Evolutionary conservation across 331 rosid species (phyloP).

Genomic region (Phaseolus coccineus): DNA sequence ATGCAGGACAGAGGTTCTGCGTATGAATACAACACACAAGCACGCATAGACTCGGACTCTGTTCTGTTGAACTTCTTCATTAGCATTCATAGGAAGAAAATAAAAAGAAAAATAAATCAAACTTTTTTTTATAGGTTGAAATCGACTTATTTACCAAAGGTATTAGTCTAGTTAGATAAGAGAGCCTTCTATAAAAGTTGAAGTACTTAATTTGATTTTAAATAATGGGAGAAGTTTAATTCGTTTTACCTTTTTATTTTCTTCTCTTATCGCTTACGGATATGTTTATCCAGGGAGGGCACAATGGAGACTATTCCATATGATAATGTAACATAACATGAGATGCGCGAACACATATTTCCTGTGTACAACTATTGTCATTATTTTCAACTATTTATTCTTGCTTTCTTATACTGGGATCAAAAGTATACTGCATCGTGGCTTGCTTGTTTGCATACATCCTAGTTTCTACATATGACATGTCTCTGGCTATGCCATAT

Average conservation of each 20-base stretch:
- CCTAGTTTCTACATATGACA: constrained; percentile 21
- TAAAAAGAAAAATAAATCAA: neutral
- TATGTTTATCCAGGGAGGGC: neutral
- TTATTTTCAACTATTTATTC: neutral
- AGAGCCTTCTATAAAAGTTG: neutral
- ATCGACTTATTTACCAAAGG: neutral
- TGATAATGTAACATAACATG: neutral
- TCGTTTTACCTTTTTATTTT: neutral
- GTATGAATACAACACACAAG: neutral
- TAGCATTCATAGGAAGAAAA: neutral
- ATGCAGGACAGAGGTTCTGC: neutral
- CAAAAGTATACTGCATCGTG: constrained; percentile 11
- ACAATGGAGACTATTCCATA: neutral
- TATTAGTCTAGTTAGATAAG: neutral
- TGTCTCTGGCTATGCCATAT: constrained; percentile 42
- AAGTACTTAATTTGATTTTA: neutral
- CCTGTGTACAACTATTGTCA: neutral
- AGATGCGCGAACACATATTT: neutral
- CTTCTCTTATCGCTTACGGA: neutral
- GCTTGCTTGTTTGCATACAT: constrained; percentile 30
- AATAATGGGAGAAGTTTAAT: neutral
- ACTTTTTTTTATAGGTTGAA: neutral
- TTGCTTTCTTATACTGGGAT: constrained; percentile 20
- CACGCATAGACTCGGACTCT: neutral
- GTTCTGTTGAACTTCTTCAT: neutral